These are phyloP conservation scores for Nymphaea thermarum DNA, from an alignment of 164 flowering plant genomes.

Conservation along the genomic window DNA sequence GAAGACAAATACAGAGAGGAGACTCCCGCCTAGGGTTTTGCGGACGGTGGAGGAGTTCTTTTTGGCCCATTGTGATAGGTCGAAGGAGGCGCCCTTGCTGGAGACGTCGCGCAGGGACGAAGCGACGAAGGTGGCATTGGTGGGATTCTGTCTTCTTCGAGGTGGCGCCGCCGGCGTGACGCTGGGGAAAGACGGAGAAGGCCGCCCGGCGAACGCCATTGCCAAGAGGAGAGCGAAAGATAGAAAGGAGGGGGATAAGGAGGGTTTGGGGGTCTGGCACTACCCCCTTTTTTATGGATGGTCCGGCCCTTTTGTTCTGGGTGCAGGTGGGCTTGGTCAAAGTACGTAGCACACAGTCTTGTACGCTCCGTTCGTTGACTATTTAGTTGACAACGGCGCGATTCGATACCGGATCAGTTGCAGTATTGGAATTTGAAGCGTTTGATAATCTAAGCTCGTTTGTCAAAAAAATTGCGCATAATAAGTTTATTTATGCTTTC, in stretches of 20 bases:
- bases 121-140: neutral
- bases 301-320: too few relatives aligned
- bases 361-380: too few relatives aligned
- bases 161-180: neutral
- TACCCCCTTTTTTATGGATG: too few relatives aligned
- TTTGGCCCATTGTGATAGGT: conserved; percentile 6
- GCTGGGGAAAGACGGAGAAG: neutral
- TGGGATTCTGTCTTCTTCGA: neutral
- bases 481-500: too few relatives aligned
- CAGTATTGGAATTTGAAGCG: too few relatives aligned
- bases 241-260: neutral
- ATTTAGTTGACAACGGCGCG: too few relatives aligned
- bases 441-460: too few relatives aligned
- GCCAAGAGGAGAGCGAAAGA: neutral
- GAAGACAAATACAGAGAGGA: conserved; percentile 19
- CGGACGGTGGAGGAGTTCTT: conserved; percentile 10
- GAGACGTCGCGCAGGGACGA: conserved; percentile 13
- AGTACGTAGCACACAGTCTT: too few relatives aligned
- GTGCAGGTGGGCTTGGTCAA: too few relatives aligned
- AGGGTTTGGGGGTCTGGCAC: neutral
- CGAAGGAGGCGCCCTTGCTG: conserved; percentile 12
- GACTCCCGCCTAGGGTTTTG: conserved; percentile 25
- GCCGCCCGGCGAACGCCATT: neutral
- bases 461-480: too few relatives aligned
- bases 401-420: too few relatives aligned